A percentile compares a stretch with the other conserved stretches of the same genome.
Evolutionary conservation across 495 filamentous ascomycete species (phyloP).

Genomic region (Xylaria grammica): DNA sequence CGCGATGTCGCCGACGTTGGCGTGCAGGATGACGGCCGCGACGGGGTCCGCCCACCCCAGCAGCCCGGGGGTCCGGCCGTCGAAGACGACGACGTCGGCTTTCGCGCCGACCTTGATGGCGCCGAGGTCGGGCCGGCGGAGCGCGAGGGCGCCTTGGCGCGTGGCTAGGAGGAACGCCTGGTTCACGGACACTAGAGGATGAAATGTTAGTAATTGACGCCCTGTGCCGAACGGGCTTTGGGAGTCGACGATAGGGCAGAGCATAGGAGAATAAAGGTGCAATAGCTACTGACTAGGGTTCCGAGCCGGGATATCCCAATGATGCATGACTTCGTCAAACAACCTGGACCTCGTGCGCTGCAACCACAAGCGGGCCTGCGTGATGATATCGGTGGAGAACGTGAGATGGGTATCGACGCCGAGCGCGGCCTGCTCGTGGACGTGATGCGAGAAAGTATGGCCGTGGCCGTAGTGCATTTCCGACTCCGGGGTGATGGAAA

Average conservation of each 20-base stretch:
- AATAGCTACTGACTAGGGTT: constrained; percentile 34
- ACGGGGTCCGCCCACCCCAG: constrained; percentile 57
- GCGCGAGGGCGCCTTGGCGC: constrained; percentile 49
- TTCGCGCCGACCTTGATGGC: constrained; percentile 50
- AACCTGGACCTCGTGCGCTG: constrained; percentile 39
- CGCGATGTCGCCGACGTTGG: constrained; percentile 52
- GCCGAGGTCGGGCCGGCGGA: constrained; percentile 53
- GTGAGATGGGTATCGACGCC: constrained; percentile 55
- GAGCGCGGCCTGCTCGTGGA: constrained; percentile 48
- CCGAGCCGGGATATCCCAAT: constrained; percentile 43
- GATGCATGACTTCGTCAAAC: constrained; percentile 40
- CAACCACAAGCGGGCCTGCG: constrained; percentile 50
- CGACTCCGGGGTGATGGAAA: constrained; percentile 53
- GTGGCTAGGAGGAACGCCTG: constrained; percentile 59
- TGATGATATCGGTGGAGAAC: constrained; percentile 48
- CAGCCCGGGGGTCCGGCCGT: constrained; percentile 50
- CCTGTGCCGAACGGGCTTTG: no score
- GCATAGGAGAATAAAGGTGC: background rate
- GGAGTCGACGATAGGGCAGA: background rate
- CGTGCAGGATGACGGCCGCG: constrained; percentile 57
- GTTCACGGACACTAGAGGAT: constrained; percentile 42
- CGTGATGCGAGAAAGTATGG: constrained; percentile 40
- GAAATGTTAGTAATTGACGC: no score
- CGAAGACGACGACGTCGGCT: constrained; percentile 59
- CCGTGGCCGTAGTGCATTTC: constrained; percentile 53